A percentile compares a stretch with the other conserved stretches of the same genome.
Evolutionary conservation across 306 rosid genomes (phyloP).

Genomic region (Rosa lucieae): DNA sequence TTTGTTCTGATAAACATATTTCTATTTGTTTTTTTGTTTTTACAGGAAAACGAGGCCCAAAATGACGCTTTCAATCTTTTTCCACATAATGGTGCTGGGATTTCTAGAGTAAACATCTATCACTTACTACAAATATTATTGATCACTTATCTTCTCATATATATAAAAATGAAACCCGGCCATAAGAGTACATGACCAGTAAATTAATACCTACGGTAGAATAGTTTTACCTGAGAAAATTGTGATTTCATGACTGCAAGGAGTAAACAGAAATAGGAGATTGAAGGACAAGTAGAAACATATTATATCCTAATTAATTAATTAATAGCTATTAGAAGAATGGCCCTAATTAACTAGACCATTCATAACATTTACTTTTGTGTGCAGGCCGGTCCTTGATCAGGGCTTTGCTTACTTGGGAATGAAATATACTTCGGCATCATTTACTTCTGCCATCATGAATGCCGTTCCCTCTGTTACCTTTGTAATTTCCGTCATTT

Average conservation of each 20-base stretch:
- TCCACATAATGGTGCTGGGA: conserved; percentile 56
- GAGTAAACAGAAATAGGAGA: background rate
- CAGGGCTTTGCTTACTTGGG: conserved; percentile 71
- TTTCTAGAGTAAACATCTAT: conserved; percentile 60
- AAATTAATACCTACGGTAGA: background rate
- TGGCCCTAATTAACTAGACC: background rate
- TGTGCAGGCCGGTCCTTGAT: conserved; percentile 63
- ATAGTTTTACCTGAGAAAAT: background rate
- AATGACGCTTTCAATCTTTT: conserved; percentile 54
- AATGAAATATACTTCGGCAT: conserved; percentile 68
- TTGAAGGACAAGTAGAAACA: background rate
- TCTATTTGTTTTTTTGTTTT: conserved; percentile 4
- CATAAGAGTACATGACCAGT: background rate
- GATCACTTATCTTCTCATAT: background rate
- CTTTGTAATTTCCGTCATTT: conserved; percentile 52
- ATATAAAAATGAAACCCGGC: background rate
- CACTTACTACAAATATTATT: background rate
- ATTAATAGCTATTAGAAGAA: background rate
- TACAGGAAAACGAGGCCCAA: conserved; percentile 71
- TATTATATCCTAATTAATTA: background rate
- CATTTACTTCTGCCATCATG: conserved; percentile 66
- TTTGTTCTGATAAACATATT: background rate
- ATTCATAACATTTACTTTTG: background rate
- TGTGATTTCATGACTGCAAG: background rate
- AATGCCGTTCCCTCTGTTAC: conserved; percentile 73